A percentile compares a stretch with the other conserved stretches of the same genome.
These are phyloP conservation scores for Beauveria australis DNA, from an alignment of 2,329 filamentous ascomycete genomes.

Conservation along the genomic window DNA sequence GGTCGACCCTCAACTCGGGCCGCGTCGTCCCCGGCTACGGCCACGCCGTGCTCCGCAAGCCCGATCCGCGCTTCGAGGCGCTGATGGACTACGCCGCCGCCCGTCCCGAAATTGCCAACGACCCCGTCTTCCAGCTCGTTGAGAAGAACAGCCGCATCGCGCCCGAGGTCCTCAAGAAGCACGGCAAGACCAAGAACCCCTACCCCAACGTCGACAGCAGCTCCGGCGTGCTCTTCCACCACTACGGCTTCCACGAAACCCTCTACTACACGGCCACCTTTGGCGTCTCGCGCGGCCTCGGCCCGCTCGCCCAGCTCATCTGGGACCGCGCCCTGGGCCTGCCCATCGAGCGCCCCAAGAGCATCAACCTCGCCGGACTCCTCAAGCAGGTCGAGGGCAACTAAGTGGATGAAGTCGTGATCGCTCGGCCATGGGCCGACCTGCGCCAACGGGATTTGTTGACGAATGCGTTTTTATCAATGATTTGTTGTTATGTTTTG, in stretches of 20 bases:
- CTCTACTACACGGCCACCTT: conserved; percentile 82
- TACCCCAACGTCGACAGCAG: conserved; percentile 94
- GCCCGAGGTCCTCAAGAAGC: conserved; percentile 80
- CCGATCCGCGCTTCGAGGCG: conserved; percentile 92
- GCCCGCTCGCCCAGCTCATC: conserved; percentile 86
- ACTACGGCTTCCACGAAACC: conserved; percentile 96
- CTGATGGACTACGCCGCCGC: conserved; percentile 90
- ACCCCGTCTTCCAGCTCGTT: conserved; percentile 90
- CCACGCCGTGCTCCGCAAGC: conserved; percentile 92
- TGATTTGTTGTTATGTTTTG: conserved; percentile 4
- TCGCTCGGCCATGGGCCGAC: too few relatives aligned
- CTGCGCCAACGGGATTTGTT: neutral
- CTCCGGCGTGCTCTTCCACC: conserved; percentile 92
- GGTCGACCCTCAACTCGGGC: conserved; percentile 86
- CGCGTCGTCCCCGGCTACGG: conserved; percentile 93
- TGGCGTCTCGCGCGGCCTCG: conserved; percentile 63
- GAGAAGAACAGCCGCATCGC: conserved; percentile 90
- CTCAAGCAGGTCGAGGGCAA: conserved; percentile 55
- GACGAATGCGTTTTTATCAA: conserved; percentile 1
- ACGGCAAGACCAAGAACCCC: conserved; percentile 97
- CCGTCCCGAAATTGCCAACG: conserved; percentile 73
- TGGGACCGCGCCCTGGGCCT: conserved; percentile 92
- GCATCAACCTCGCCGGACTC: conserved; percentile 84
- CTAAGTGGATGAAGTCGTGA: conserved; percentile 17
- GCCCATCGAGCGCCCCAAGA: conserved; percentile 97